Percentiles rank a stretch among this genome's conserved stretches.
Conservation (phyloP, 192 early-diverging fungal genomes). For the Linnemannia exigua region DNA sequence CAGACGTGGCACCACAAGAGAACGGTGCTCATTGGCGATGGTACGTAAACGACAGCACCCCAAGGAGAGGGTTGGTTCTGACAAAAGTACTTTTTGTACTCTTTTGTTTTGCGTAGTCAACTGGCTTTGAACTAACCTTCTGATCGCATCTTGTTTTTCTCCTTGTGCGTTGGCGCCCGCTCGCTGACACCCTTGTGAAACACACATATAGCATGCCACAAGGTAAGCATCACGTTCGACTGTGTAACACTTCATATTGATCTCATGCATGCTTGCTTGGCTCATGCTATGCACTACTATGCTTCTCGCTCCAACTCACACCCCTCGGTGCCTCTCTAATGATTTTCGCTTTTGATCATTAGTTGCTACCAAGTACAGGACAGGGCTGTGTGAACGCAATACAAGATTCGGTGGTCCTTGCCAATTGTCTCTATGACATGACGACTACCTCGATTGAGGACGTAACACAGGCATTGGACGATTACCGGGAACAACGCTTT, state of each 20-base stretch:
- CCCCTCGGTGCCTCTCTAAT: not conserved
- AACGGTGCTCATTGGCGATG: constrained; percentile 16
- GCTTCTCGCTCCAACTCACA: not conserved
- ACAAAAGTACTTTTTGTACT: not conserved
- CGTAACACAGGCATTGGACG: not conserved
- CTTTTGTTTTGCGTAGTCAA: not conserved
- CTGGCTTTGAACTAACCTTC: not conserved
- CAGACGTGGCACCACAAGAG: constrained; percentile 7
- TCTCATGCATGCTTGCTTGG: too few relatives aligned
- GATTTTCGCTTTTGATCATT: not conserved
- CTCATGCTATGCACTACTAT: not conserved
- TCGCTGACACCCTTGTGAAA: not conserved
- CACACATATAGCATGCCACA: constrained; percentile 1
- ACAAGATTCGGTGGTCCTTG: not conserved
- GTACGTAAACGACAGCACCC: not conserved
- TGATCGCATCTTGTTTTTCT: not conserved
- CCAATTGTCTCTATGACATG: constrained; percentile 3
- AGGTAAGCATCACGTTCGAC: too few relatives aligned
- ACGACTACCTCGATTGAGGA: not conserved
- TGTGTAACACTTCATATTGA: too few relatives aligned
- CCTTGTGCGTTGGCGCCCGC: not conserved
- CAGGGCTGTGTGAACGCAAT: constrained; percentile 9
- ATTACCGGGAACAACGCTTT: constrained; percentile 12
- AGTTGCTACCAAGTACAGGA: constrained; percentile 12
- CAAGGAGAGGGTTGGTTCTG: not conserved